Evolutionary conservation across 371 early-diverging fungal species (phyloP), one percentile per base, ranked within the genome.

Genomic region (Mucor sp.): DNA sequence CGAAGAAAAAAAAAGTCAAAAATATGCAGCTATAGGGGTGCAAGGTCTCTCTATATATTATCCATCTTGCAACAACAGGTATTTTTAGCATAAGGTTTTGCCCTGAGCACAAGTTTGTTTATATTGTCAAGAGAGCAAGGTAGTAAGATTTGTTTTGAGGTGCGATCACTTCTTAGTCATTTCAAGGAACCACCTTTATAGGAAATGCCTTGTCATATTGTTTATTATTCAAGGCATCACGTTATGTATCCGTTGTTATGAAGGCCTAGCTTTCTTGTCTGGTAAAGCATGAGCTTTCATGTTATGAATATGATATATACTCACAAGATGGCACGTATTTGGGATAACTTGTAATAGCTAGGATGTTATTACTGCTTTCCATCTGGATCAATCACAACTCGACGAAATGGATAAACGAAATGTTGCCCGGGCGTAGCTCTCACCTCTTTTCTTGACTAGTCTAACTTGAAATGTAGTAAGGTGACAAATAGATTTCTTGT

Each of bases 41-140:
- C 17, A 44, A 44, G 6, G 4, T 19, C 44, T 19, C 17, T 44
- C 6, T n/a, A 2, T 8, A 19, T n/a, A 19, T 44, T 44, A 4
- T 37, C 37, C 14, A 33, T 12, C 14, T 37, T 14, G 44, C 44
- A 44, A 19, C 3, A 25, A 6, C 9, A 27, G 6, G 28, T 56
- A 56, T 56, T 56, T 56, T 30, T 56, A 56, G 56, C n/a, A 30
- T 56, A 56, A 56, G 28, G 56, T 56, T 56, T 32, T 56, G 56
- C 56, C 56, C 56, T 56, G 56, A 56, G 56, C 56, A 56, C 56
- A 30, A 3, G 9, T 56, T 56, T 30, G n/a, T 56, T 30, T 47
- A 23, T 30, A 32, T 27, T 56, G 28, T 56, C 56, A 56, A 30
- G 15, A 56, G 28, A 27, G 30, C 28, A 56, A 56, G 48, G 56